Evolutionary conservation across 805 yeast genomes (phyloP), one percentile per base, ranked within the genome.

Genomic region (Naumovozyma castellii): DNA sequence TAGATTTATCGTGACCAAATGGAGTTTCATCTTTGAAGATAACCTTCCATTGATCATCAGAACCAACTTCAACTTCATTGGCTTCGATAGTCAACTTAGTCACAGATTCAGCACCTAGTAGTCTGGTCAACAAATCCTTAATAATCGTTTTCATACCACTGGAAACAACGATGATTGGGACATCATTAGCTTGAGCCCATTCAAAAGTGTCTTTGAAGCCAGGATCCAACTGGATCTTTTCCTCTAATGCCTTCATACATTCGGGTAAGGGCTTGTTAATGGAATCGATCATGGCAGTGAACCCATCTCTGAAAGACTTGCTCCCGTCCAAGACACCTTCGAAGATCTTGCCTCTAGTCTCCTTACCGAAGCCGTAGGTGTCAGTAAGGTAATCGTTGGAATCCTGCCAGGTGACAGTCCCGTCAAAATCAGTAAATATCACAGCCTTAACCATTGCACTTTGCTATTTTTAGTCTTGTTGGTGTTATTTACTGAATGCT

Each of bases 371-470:
- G 3, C 99, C 99, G 17, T 82, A 67, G 51, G 75, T 76, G 59
- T 92, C 97, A 6, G 97, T 88, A 46, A 92, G 67, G 59, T 71
- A 83, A 62, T 92, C 97, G 61, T 92, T 92, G 43, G 95, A 84
- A 61, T 92, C 99, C 61, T 90, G 94, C 43, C 84, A 67, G 10
- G 98, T 92, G 47, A 92, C 92, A 2, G 98, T 92, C 20, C 99
- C 99, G 60, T 92, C 99, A 77, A 94, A 92, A 62, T 92, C 99
- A 33, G 97, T 84, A 69, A 92, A 92, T 33, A 92, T 82, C 54
- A 92, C 86, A 35, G 94, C 90, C 46, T 74, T 72, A 38, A 52
- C 57, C 64, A 60, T 60, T 17, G 20, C 32, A 10, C 12, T 13
- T n/a, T 15, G 19, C 18, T 14, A 10, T 20, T 3, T 5, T 14